Evolutionary conservation across 345 rosid genomes (phyloP).

Genomic region (Pugionium cornutum): DNA sequence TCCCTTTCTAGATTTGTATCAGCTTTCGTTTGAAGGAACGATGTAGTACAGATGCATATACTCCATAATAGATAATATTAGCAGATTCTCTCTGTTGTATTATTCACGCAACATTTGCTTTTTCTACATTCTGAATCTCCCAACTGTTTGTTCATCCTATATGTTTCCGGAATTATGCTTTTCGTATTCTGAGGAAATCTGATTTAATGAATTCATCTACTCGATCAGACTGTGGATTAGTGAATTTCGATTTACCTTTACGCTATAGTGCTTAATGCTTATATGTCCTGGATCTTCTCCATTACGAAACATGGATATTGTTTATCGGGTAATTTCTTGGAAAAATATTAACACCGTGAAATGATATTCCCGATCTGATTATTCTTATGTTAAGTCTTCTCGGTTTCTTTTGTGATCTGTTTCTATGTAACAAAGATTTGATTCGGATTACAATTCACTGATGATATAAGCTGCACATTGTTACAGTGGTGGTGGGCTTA

Average conservation of each 20-base stretch:
- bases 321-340: not conserved
- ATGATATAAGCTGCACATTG: conserved; percentile 5
- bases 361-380: conserved; percentile 29
- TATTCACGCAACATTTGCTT: conserved; percentile 31
- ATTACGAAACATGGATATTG: not conserved
- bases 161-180: not conserved
- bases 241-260: not conserved
- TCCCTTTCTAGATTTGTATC: conserved; percentile 3
- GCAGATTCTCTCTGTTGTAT: conserved; percentile 22
- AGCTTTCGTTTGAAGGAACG: conserved; percentile 22
- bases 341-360: not conserved
- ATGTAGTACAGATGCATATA: conserved; percentile 16
- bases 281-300: conserved; percentile 19
- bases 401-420: conserved; percentile 6
- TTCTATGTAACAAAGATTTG: conserved; percentile 3
- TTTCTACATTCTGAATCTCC: conserved; percentile 7
- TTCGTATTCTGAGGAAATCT: conserved; percentile 5
- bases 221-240: conserved; percentile 3
- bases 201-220: not conserved
- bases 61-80: not conserved
- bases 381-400: not conserved
- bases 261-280: conserved; percentile 11
- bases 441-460: conserved; percentile 26
- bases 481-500: conserved; percentile 80
- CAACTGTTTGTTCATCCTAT: not conserved